phyloP scores from a whole-genome alignment of 768 basidiomycete species.

The Boletales sp. region DNA sequence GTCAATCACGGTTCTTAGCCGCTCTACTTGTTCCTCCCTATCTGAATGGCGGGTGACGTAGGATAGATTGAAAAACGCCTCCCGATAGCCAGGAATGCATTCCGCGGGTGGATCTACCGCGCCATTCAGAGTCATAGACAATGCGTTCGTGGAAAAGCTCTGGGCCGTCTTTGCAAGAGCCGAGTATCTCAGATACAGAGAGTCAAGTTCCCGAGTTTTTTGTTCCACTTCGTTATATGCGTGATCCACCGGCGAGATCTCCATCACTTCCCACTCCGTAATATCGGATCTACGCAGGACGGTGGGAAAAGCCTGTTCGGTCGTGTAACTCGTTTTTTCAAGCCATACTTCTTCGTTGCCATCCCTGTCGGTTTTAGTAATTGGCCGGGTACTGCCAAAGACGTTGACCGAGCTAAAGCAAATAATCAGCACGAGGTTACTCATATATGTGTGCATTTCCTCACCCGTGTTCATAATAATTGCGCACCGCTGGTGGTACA shows the following conservation, averaged over 20 bases:
- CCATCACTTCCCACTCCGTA: conserved; percentile 59
- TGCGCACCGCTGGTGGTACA: conserved; percentile 73
- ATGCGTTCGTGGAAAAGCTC: conserved; percentile 67
- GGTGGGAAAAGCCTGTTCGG: conserved; percentile 88
- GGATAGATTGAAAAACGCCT: conserved; percentile 67
- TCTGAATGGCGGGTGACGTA: conserved; percentile 70
- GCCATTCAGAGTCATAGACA: conserved; percentile 84
- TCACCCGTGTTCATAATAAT: conserved; percentile 86
- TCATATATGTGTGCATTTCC: conserved; percentile 9
- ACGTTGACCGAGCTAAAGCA: conserved; percentile 67
- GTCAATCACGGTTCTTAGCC: conserved; percentile 71
- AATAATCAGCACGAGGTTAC: neutral
- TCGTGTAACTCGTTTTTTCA: conserved; percentile 85
- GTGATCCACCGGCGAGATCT: conserved; percentile 83
- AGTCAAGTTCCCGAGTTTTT: conserved; percentile 74
- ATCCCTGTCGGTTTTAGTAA: conserved; percentile 60
- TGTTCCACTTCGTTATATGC: conserved; percentile 78
- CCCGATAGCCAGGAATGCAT: conserved; percentile 72
- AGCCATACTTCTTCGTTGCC: conserved; percentile 76
- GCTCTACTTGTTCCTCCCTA: conserved; percentile 64
- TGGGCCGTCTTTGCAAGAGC: conserved; percentile 76
- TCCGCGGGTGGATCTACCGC: conserved; percentile 81
- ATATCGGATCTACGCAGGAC: conserved; percentile 89
- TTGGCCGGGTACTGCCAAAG: conserved; percentile 74
- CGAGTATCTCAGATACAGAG: conserved; percentile 66